Evolutionary conservation across 257 asterid genomes (phyloP).

Genomic region (Solanum sejunctum): DNA sequence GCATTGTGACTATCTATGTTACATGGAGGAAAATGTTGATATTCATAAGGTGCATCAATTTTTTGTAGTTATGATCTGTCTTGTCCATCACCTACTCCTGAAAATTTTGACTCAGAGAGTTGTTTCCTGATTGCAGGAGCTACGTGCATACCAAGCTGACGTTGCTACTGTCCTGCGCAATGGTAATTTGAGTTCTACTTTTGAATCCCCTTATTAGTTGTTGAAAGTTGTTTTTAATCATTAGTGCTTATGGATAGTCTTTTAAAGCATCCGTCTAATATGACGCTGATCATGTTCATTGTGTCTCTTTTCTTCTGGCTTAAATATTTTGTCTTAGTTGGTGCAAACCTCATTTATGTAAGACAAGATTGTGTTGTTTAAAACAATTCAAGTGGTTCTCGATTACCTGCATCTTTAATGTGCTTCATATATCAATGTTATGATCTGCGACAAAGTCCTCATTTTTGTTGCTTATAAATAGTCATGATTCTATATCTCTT

Average conservation of each 20-base stretch:
- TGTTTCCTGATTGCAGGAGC: constrained; percentile 41
- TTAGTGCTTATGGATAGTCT: background rate
- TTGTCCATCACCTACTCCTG: background rate
- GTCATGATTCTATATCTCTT: background rate
- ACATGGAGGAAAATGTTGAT: background rate
- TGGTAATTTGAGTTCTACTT: constrained; percentile 34
- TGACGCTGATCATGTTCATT: background rate
- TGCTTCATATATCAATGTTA: background rate
- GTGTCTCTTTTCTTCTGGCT: background rate
- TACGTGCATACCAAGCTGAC: constrained; percentile 99
- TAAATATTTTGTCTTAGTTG: background rate
- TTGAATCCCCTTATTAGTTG: background rate
- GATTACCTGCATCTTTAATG: background rate
- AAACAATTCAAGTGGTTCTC: background rate
- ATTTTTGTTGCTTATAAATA: background rate
- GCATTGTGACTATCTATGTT: background rate
- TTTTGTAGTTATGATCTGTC: background rate
- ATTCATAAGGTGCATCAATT: background rate
- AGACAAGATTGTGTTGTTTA: background rate
- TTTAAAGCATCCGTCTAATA: background rate
- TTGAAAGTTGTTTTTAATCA: background rate
- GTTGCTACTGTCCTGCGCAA: constrained; percentile 89
- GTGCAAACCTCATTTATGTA: background rate
- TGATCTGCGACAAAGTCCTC: background rate
- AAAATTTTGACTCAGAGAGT: background rate